Base-by-base conservation (phyloP, 225 moss, liverwort and hornwort species). In the Sphagnum contortum region DNA sequence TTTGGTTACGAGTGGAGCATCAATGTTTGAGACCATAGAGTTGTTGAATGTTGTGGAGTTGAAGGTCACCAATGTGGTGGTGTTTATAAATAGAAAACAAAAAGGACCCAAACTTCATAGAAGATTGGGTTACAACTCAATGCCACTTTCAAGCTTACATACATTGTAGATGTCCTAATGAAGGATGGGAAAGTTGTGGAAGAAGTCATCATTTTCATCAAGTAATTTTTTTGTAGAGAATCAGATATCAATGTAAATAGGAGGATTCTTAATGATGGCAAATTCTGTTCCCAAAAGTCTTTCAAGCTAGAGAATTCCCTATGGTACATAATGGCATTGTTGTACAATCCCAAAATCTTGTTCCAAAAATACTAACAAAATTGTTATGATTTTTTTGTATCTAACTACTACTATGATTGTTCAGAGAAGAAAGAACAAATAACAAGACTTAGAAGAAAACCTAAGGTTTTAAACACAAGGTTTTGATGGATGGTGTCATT, bases 1-100 rank as follows among this genome's bases (percentile, higher is more conserved):
- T 76, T 55, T 95, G 67, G 92, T 95, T 58, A 95, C 92, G 9
- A 95, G 92, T 54, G 95, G 95, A 8, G 86, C 92, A 49, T 95
- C 95, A 2, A 89, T 95, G 44, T 46, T 95, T 70, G 95, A 95
- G 72, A 95, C 91, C 0, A 85, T 91, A 50, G 91, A 76, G 53
- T 88, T 91, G 0, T 64, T 94, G 57, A 70, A 75, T 63, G 83
- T 80, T 7, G 88, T 79, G 2, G 87, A 79, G 60, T 76, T 94
- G 63, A 73, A 85, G 69, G 91, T 94, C 11, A 80, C 77, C 12
- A 91, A 94, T 50, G 94, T 94, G 50, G 91, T 91, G 6, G 94
- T 94, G 1, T 59, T 94, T 57, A 94, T 94, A 29, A 87, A 92
- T 9, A 75, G 92, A 47, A 80, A 91, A 66, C 94, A 95, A 64